phyloP scores from a whole-genome alignment of 1,139 yeast genomes.

The Yamadazyma diddensiae region DNA sequence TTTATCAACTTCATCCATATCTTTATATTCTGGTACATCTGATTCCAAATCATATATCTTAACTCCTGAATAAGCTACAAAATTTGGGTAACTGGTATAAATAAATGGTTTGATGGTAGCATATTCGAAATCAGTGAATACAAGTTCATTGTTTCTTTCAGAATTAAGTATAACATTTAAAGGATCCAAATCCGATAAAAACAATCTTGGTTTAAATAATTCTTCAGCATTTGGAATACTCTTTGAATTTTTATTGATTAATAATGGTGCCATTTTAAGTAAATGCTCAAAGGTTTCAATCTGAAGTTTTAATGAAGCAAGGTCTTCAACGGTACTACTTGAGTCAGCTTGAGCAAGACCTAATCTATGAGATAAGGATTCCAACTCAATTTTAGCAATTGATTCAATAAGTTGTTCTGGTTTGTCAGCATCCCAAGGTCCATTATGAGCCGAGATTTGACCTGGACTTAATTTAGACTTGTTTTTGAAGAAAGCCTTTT shows the following conservation, averaged over 20 bases:
- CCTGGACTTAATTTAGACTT: conserved; percentile 47
- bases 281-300: conserved; percentile 61
- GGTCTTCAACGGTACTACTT: conserved; percentile 39
- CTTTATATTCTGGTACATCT: conserved; percentile 69
- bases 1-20: conserved; percentile 67
- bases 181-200: conserved; percentile 85
- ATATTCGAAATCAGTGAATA: conserved; percentile 79
- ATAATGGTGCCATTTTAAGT: conserved; percentile 48
- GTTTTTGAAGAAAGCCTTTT: conserved; percentile 71
- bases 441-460: conserved; percentile 49
- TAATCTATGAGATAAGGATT: conserved; percentile 55
- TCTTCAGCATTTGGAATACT: conserved; percentile 58
- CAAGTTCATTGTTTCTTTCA: conserved; percentile 33
- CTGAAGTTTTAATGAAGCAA: conserved; percentile 43
- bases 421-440: conserved; percentile 69
- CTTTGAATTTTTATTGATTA: conserved; percentile 50
- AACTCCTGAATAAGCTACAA: conserved; percentile 84
- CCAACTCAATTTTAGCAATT: conserved; percentile 66
- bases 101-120: conserved; percentile 77
- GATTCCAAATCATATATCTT: conserved; percentile 72
- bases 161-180: conserved; percentile 65
- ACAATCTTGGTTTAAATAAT: conserved; percentile 70
- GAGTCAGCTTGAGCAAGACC: conserved; percentile 55
- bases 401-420: conserved; percentile 62
- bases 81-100: conserved; percentile 73